phyloP scores from a whole-genome alignment of 768 basidiomycete species.

The Phylloporus sp. region DNA sequence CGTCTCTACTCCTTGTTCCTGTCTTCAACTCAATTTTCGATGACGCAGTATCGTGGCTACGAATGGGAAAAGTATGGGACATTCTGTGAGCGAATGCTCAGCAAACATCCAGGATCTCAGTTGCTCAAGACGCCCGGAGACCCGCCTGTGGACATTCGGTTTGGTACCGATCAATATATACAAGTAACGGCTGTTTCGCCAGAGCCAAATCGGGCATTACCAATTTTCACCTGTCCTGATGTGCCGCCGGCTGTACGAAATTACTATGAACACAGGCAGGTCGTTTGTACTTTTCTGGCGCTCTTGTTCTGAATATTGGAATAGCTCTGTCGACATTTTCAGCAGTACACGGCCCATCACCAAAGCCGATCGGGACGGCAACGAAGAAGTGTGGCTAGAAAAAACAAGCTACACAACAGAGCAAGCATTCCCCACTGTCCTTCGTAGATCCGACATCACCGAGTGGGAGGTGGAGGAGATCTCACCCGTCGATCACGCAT shows the following conservation, averaged over 20 bases:
- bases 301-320: constrained; percentile 1
- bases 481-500: constrained; percentile 80
- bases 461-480: constrained; percentile 68
- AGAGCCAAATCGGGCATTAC: constrained; percentile 72
- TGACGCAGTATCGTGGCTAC: constrained; percentile 78
- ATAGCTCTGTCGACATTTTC: constrained; percentile 80
- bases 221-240: constrained; percentile 83
- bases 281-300: not conserved
- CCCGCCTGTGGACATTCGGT: constrained; percentile 76
- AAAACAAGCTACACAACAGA: constrained; percentile 87
- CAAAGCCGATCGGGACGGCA: constrained; percentile 59
- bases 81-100: constrained; percentile 88
- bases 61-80: constrained; percentile 93
- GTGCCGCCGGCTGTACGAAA: constrained; percentile 74
- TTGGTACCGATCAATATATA: constrained; percentile 78
- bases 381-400: constrained; percentile 80
- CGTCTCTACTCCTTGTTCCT: constrained; percentile 14
- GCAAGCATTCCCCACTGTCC: constrained; percentile 86
- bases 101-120: constrained; percentile 84
- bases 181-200: constrained; percentile 85
- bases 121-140: constrained; percentile 70
- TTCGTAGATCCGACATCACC: constrained; percentile 84
- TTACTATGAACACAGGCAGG: constrained; percentile 85
- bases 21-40: not conserved
- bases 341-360: constrained; percentile 68